Evolutionary conservation across 2,329 filamentous ascomycete species (phyloP).

Genomic region (Rhynchosporium graminicola): DNA sequence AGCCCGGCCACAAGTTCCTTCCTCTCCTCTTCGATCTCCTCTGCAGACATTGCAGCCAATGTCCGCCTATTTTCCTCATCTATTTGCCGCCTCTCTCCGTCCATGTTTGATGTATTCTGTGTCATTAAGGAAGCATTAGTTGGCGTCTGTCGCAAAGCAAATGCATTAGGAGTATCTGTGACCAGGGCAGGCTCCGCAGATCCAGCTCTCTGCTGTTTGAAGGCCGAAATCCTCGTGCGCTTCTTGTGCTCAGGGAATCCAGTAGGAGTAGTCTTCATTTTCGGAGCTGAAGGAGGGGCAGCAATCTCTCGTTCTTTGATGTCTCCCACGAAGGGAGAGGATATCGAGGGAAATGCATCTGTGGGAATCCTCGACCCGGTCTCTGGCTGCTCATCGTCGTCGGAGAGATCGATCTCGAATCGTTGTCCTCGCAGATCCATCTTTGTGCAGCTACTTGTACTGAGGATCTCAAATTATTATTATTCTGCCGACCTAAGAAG

Average conservation of each 20-base stretch:
- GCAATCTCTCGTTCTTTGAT: conserved; percentile 71
- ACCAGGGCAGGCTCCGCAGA: conserved; percentile 14
- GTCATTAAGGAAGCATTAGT: conserved; percentile 29
- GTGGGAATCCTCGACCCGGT: conserved; percentile 31
- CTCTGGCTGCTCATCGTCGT: conserved; percentile 49
- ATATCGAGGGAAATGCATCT: conserved; percentile 35
- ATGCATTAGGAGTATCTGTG: conserved; percentile 28
- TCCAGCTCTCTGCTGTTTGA: conserved; percentile 66
- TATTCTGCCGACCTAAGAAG: not conserved
- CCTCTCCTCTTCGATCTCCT: conserved; percentile 79
- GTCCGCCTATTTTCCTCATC: conserved; percentile 77
- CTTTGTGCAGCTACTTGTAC: not conserved
- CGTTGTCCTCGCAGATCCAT: conserved; percentile 60
- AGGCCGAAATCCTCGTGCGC: conserved; percentile 70
- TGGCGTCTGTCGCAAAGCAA: conserved; percentile 22
- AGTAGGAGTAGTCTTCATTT: conserved; percentile 55
- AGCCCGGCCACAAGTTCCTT: conserved; percentile 78
- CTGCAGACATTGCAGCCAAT: conserved; percentile 74
- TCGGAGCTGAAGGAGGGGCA: conserved; percentile 64
- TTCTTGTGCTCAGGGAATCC: conserved; percentile 92
- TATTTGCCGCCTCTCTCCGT: conserved; percentile 70
- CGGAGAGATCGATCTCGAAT: conserved; percentile 61
- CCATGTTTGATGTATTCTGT: conserved; percentile 37
- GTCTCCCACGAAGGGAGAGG: conserved; percentile 61
- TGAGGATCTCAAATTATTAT: not conserved